These are phyloP conservation scores for Fusarium vanettenii DNA, from an alignment of 2,329 filamentous ascomycete species.

Conservation along the genomic window DNA sequence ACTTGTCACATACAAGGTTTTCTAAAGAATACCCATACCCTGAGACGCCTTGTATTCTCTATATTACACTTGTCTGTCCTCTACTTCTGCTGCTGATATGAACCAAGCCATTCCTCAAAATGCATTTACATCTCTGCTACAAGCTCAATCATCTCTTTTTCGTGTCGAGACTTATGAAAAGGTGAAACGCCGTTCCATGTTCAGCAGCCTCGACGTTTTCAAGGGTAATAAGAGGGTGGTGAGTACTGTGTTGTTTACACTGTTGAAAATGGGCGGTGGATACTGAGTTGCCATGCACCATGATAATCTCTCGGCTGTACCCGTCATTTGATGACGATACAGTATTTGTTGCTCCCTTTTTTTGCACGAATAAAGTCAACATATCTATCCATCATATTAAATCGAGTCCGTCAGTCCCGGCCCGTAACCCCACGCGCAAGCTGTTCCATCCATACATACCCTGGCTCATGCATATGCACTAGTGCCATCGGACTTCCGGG, in stretches of 20 bases:
- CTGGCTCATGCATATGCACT: not conserved
- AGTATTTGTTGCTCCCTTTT: not conserved
- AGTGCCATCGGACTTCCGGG: conserved; percentile 12
- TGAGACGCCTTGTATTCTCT: not conserved
- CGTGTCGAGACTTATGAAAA: not conserved
- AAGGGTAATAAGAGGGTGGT: not conserved
- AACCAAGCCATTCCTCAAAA: not conserved
- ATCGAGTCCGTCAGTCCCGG: not conserved
- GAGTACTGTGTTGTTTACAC: not conserved
- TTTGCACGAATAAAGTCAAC: not conserved
- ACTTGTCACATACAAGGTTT: not conserved
- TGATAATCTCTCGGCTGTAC: not conserved
- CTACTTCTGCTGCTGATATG: not conserved
- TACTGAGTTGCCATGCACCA: not conserved
- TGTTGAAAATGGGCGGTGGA: not conserved
- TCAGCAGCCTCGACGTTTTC: not conserved
- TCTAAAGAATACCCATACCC: not conserved
- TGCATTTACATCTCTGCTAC: not conserved
- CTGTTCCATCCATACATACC: not conserved
- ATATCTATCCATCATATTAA: not conserved
- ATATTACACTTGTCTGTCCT: not conserved
- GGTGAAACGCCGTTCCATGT: not conserved
- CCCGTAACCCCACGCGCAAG: not conserved
- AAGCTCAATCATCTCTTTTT: not conserved
- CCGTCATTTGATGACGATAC: not conserved